These are phyloP conservation scores for Boletellus sp. DNA, from an alignment of 768 basidiomycete genomes.

Conservation along the genomic window DNA sequence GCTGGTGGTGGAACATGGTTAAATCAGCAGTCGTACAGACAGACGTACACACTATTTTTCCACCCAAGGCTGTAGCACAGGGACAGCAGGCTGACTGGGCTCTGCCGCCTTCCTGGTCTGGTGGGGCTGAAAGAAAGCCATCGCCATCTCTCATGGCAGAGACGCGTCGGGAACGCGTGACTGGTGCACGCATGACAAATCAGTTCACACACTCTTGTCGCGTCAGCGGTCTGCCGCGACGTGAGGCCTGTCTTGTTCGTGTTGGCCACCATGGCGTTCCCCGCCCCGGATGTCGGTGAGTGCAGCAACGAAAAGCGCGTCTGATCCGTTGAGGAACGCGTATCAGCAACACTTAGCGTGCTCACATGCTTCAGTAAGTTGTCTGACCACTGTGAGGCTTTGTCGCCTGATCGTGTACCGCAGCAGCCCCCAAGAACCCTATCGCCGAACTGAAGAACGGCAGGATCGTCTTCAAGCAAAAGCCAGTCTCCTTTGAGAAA, in stretches of 20 bases:
- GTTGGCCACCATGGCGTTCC: conserved; percentile 20
- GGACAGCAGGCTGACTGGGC: conserved; percentile 48
- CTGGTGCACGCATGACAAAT: conserved; percentile 35
- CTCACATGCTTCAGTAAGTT: conserved; percentile 17
- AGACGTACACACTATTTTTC: conserved; percentile 85
- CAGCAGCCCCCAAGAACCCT: conserved; percentile 37
- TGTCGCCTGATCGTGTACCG: conserved; percentile 12
- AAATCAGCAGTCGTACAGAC: not conserved
- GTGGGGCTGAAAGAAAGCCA: conserved; percentile 65
- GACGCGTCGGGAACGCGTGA: conserved; percentile 49
- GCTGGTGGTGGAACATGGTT: conserved; percentile 39
- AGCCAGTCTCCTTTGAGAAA: conserved; percentile 69
- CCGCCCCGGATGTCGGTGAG: conserved; percentile 17
- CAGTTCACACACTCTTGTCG: conserved; percentile 30
- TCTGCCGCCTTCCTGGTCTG: conserved; percentile 37
- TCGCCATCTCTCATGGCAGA: conserved; percentile 22
- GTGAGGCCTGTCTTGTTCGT: conserved; percentile 7
- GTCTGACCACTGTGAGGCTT: not conserved
- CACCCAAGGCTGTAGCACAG: conserved; percentile 86
- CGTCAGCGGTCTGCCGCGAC: conserved; percentile 23
- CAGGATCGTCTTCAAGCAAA: conserved; percentile 74
- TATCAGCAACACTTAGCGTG: conserved; percentile 11
- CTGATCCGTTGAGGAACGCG: not conserved
- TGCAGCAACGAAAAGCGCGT: conserved; percentile 3
- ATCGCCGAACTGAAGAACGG: conserved; percentile 73